Percentiles rank a stretch among this genome's conserved stretches.
These are phyloP conservation scores for Rhizophagus prolifer DNA, from an alignment of 192 early-diverging fungal genomes.

Conservation along the genomic window DNA sequence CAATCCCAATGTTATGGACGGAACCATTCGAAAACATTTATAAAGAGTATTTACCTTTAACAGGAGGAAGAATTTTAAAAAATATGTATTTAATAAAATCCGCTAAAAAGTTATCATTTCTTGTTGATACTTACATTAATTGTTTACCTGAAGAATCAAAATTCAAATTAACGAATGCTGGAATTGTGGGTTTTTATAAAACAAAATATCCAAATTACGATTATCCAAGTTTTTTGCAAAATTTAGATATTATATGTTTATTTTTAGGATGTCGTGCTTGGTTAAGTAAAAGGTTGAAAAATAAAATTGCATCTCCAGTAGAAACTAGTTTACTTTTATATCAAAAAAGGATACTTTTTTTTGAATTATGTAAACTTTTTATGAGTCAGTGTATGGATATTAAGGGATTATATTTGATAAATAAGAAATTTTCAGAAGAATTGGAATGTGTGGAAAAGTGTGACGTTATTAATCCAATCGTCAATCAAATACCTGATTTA, in stretches of 20 bases:
- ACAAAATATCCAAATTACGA: background rate
- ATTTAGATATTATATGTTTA: background rate
- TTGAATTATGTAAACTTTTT: background rate
- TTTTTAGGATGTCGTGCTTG: background rate
- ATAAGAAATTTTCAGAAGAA: background rate
- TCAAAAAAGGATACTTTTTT: background rate
- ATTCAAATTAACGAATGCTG: background rate
- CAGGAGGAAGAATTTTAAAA: background rate
- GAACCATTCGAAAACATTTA: background rate
- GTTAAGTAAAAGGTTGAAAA: background rate
- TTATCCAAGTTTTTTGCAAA: background rate
- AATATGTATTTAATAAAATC: background rate
- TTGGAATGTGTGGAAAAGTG: background rate
- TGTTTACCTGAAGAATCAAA: background rate
- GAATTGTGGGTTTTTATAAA: background rate
- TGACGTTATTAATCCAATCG: background rate
- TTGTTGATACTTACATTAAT: background rate
- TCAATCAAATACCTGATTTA: background rate
- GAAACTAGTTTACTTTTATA: background rate
- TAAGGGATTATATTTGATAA: background rate
- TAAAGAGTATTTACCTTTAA: background rate
- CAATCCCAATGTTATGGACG: background rate
- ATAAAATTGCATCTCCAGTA: background rate
- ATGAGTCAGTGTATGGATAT: background rate
- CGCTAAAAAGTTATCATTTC: background rate